Conservation (phyloP, 2,329 filamentous ascomycete genomes). For the Pseudopyrenochaeta lycopersici region DNA sequence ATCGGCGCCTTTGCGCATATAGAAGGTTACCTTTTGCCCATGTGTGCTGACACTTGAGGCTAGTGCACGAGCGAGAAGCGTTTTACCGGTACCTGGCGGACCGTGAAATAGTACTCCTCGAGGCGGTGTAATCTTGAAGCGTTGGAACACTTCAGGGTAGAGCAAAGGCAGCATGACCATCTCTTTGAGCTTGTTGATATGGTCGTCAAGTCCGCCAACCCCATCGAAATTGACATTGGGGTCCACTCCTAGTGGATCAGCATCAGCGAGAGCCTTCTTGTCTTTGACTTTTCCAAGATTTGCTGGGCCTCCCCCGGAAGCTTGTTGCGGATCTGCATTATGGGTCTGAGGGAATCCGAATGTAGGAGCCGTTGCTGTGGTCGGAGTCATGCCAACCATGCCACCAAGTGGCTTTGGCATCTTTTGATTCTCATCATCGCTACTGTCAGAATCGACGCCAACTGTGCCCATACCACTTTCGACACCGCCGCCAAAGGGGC, state of each 20-base stretch:
- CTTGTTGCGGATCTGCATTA: conserved; percentile 64
- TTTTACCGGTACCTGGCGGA: conserved; percentile 97
- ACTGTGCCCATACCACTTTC: conserved; percentile 79
- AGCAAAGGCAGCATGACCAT: conserved; percentile 96
- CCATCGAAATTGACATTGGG: conserved; percentile 92
- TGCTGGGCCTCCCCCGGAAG: conserved; percentile 70
- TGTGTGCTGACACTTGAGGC: conserved; percentile 90
- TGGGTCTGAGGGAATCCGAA: conserved; percentile 67
- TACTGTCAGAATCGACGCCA: conserved; percentile 92
- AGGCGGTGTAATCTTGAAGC: conserved; percentile 92
- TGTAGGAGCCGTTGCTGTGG: conserved; percentile 59
- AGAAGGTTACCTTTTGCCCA: conserved; percentile 95
- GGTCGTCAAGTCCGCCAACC: conserved; percentile 89
- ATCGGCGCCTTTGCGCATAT: conserved; percentile 99
- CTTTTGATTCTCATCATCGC: conserved; percentile 86
- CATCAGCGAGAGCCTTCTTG: conserved; percentile 88
- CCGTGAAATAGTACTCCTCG: conserved; percentile 96
- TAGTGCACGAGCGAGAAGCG: conserved; percentile 89
- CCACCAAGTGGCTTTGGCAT: conserved; percentile 64
- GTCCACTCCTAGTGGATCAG: conserved; percentile 93
- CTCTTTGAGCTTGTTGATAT: conserved; percentile 97
- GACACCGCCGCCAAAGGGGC: conserved; percentile 88
- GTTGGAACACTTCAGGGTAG: conserved; percentile 92
- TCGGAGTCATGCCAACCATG: conserved; percentile 71
- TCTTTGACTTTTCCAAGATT: conserved; percentile 95